Base-by-base conservation (phyloP, 164 flowering plant species). In the Kingdonia uniflora region DNA sequence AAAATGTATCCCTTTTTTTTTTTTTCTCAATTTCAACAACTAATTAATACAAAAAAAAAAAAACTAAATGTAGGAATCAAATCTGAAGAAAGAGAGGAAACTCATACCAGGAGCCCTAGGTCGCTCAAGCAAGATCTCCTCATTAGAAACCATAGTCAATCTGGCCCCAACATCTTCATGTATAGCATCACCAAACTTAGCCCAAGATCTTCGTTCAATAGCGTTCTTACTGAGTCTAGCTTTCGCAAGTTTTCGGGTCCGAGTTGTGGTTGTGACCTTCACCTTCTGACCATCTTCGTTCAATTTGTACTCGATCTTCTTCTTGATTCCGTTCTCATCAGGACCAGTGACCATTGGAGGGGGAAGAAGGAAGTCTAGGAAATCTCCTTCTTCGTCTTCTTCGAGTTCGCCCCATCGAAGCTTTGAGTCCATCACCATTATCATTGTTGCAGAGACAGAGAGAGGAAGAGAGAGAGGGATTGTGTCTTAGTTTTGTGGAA, bases 261-360 rank as follows among this genome's bases (percentile, higher is more conserved):
- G 4, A 29, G 35, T 29, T 29, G 35, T 8, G 8, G 35, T 29
- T 6, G 84, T 84, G 63, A 79, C 74, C 71, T 80, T 86, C 17
- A 86, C 83, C 72, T 78, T 82, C 56, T 81, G 71, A 0, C 87
- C 90, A 0, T 79, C 91, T 0, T 84, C 90, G 59, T 82, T 69
- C 65, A 86, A 79, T 59, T 77, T 84, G 65, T 75, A 86, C 72
- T 86, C 95, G 15, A 84, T 71, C 6, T 79, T 74, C 54, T 73
- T 82, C 76, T 89, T 86, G 29, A 78, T 63, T 17, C 95, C 94
- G 65, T 78, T 79, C 57, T 76, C 90, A 48, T 86, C 86, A 3
- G 95, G 97, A 0, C 95, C 94, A 19, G 79, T 75, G 2, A 81
- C 78, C 56, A 75, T 71, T 11, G 65, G 73, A 1, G 94, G 92